Evolutionary conservation across 2,329 filamentous ascomycete species (phyloP).

Genomic region (Fusarium keratoplasticum): DNA sequence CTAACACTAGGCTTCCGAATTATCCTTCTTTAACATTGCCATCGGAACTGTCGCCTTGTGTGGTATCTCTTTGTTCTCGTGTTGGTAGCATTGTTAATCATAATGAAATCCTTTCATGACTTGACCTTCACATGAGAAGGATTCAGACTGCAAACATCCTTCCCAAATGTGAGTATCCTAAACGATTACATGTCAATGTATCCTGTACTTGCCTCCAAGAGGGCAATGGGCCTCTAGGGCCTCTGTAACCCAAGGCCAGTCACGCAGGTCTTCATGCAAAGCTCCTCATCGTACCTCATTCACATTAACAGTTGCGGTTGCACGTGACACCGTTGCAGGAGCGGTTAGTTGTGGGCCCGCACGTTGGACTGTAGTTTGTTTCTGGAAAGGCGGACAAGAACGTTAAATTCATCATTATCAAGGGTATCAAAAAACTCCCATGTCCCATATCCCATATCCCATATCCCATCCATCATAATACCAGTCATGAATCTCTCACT

Average conservation of each 20-base stretch:
- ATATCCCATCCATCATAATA: slow-evolving; percentile 3
- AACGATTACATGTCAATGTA: background rate
- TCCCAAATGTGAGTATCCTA: background rate
- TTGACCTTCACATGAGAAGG: background rate
- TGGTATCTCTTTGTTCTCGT: background rate
- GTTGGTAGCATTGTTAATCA: background rate
- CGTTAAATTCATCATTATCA: background rate
- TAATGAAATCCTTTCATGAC: background rate
- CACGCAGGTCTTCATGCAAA: background rate
- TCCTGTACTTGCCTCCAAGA: background rate
- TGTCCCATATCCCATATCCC: slow-evolving; percentile 17
- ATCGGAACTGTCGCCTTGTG: background rate
- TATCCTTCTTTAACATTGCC: background rate
- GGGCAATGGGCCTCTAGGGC: background rate
- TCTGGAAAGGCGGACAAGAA: background rate
- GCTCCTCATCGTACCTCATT: background rate
- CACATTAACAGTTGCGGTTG: background rate
- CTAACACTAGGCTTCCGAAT: background rate
- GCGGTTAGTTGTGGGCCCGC: background rate
- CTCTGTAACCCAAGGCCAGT: background rate
- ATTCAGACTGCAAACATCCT: background rate
- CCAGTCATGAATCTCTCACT: slow-evolving; percentile 30
- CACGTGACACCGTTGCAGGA: background rate
- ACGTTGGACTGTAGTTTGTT: background rate
- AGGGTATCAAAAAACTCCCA: background rate